Base-by-base conservation (phyloP, 1,284 basidiomycete genomes). In the Leccinum pachyderme region DNA sequence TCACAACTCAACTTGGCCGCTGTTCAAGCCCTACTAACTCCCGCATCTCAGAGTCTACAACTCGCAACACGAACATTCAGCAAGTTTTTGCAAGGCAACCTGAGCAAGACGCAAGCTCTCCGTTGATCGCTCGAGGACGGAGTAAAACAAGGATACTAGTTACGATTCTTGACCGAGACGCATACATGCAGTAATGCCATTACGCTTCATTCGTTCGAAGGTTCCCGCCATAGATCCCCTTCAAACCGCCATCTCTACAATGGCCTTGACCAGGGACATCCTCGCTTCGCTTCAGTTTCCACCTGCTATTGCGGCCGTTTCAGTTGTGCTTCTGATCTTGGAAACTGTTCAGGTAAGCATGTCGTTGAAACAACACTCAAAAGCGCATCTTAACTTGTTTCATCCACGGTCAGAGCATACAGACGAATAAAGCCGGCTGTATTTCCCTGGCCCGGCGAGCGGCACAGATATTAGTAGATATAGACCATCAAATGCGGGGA, bases 401-500 rank as follows among this genome's bases (percentile, higher is more conserved):
- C 29, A 1, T 31, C 12, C 18, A 13, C 6, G 35, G 9, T 44
- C 47, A 61, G 59, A 46, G 43, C 2, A 61, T 62, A 51, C 56
- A 72, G 59, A 65, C 55, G 22, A 81, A 81, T 50, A 75, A 73
- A 57, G 65, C 66, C 3, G 71, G 72, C 2, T 82, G 81, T 52
- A 62, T 73, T 49, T 65, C 73, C 51, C 67, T 82, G 8, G 79
- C 78, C 4, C 67, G 71, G 44, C 71, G 79, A 18, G 77, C 78
- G 13, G 71, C 78, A 15, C 71, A 73, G 24, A 70, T 82, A 44
- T 59, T 82, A 31, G 59, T 75, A 12, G 74, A 79, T 49, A 73
- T 82, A 39, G 73, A 75, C 15, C 70, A 72, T 47, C 77, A 77
- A 33, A 81, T 82, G 77, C 70, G 67, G 4, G 79, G 73, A 43